Base-by-base conservation (phyloP, 805 yeast genomes). In the Cyberlindnera mrakii region DNA sequence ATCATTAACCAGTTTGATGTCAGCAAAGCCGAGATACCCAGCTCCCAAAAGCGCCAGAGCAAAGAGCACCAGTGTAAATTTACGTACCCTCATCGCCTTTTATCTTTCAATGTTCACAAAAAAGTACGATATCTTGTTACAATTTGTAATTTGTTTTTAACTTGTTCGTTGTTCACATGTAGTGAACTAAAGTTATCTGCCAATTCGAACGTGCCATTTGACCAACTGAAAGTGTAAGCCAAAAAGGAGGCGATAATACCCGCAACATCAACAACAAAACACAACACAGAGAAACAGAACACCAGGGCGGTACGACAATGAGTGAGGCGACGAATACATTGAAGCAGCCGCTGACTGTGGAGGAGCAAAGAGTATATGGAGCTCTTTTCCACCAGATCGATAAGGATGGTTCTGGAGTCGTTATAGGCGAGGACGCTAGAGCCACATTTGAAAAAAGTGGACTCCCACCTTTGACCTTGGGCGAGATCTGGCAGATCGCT, bases 401-500 rank as follows among this genome's bases (percentile, higher is more conserved):
- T 62, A 75, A 82, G 3, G 93, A 85, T 54, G 72, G 74, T 36
- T 66, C 83, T 36, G 96, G 96, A 5, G 72, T 83, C 27, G 84
- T 91, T 45, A 85, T 96, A 4, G 99, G 99, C 30, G 90, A 84
- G 32, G 79, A 82, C 33, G 86, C 96, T 11, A 78, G 93, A 51
- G 73, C 87, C 11, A 71, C 95, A 6, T 80, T 93, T 50, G 96
- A 89, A 54, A 85, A 84, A 46, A 81, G 95, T 3, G 95, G 95
- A 1, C 71, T 93, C 38, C 80, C 93, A 6, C 82, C 95, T 4
- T 70, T 80, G 15, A 67, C 76, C 27, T 70, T 93, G 30, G 96
- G 96, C 9, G 93, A 89, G 63, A 82, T 93, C 49, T 93, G 99
- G 99, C 90, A 85, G 62, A 61, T 85, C 30, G 89, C 96, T n/a